A percentile compares a stretch with the other conserved stretches of the same genome.
These are phyloP conservation scores for Hypocreales sp. DNA, from an alignment of 2,329 filamentous ascomycete species.

Conservation along the genomic window DNA sequence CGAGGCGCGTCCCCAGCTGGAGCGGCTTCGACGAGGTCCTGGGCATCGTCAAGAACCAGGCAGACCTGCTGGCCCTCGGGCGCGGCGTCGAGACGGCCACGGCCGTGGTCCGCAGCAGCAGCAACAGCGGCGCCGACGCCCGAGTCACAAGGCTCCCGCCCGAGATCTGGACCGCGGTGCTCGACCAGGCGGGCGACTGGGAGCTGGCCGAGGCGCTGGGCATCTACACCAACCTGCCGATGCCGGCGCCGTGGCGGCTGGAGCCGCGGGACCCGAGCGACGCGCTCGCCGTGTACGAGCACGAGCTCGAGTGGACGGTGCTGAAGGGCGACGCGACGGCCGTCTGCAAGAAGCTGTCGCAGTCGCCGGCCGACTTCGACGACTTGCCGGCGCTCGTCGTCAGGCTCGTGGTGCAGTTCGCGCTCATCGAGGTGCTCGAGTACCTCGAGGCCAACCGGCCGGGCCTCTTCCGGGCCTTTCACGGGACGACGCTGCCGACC, in stretches of 20 bases:
- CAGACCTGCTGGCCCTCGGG: slow-evolving; percentile 58
- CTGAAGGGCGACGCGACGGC: slow-evolving; percentile 55
- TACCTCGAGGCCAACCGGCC: slow-evolving; percentile 46
- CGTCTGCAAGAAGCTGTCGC: slow-evolving; percentile 59
- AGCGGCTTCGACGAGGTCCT: slow-evolving; percentile 56
- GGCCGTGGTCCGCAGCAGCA: slow-evolving; percentile 16
- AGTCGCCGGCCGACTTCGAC: slow-evolving; percentile 52
- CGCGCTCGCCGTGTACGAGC: slow-evolving; percentile 54
- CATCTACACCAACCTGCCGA: slow-evolving; percentile 62
- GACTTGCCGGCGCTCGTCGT: slow-evolving; percentile 68
- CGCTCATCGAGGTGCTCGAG: slow-evolving; percentile 61
- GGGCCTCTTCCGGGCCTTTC: slow-evolving; percentile 73
- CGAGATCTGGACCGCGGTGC: slow-evolving; percentile 80
- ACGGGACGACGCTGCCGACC: slow-evolving; percentile 70
- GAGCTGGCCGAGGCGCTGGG: slow-evolving; percentile 71
- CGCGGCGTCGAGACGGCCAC: slow-evolving; percentile 48
- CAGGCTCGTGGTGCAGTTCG: slow-evolving; percentile 84
- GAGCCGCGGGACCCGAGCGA: slow-evolving; percentile 45
- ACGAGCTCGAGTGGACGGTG: slow-evolving; percentile 73
- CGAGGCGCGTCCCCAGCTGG: slow-evolving; percentile 43
- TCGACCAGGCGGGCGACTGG: slow-evolving; percentile 79
- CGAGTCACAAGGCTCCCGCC: slow-evolving; percentile 46
- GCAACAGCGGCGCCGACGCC: slow-evolving; percentile 15
- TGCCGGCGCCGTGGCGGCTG: slow-evolving; percentile 53
- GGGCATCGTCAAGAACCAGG: slow-evolving; percentile 60